phyloP scores from a whole-genome alignment of 495 filamentous ascomycete species.

The Amorphotheca resinae region DNA sequence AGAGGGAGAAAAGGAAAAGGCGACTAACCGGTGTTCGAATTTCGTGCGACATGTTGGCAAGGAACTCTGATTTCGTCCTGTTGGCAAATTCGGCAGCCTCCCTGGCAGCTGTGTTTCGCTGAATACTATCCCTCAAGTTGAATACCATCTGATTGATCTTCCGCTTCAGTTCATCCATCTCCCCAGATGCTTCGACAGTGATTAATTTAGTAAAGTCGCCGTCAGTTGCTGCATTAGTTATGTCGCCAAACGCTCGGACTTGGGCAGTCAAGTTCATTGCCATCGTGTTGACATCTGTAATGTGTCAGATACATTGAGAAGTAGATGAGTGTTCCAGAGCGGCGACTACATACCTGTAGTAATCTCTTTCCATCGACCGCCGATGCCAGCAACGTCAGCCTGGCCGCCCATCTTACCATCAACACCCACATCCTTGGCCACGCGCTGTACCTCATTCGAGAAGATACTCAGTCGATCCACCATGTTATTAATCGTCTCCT shows the following conservation, averaged over 20 bases:
- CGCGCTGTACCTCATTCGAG: constrained; percentile 91
- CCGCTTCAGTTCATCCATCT: constrained; percentile 98
- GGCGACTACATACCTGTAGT: constrained; percentile 61
- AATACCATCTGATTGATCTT: constrained; percentile 99
- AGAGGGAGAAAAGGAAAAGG: constrained; percentile 2
- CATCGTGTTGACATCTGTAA: constrained; percentile 85
- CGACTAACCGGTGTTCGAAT: constrained; percentile 68
- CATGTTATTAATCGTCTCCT: constrained; percentile 99
- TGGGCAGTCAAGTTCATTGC: constrained; percentile 95
- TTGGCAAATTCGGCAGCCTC: constrained; percentile 96
- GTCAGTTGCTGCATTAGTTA: constrained; percentile 91
- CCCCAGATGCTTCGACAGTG: constrained; percentile 94
- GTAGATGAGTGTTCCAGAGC: too few species aligned
- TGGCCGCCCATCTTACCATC: constrained; percentile 99
- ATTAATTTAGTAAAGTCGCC: constrained; percentile 96
- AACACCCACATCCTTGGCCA: constrained; percentile 93
- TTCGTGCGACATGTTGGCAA: constrained; percentile 99
- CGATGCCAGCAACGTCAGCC: constrained; percentile 86
- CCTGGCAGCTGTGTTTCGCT: constrained; percentile 91
- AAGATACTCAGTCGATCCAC: constrained; percentile 91
- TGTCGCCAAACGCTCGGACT: constrained; percentile 94
- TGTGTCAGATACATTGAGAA: constrained; percentile 1
- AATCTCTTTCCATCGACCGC: constrained; percentile 96
- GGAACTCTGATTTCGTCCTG: constrained; percentile 96
- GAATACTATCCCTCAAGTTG: constrained; percentile 90